phyloP scores from a whole-genome alignment of 2,329 filamentous ascomycete genomes.

The Xylariaceae sp. region DNA sequence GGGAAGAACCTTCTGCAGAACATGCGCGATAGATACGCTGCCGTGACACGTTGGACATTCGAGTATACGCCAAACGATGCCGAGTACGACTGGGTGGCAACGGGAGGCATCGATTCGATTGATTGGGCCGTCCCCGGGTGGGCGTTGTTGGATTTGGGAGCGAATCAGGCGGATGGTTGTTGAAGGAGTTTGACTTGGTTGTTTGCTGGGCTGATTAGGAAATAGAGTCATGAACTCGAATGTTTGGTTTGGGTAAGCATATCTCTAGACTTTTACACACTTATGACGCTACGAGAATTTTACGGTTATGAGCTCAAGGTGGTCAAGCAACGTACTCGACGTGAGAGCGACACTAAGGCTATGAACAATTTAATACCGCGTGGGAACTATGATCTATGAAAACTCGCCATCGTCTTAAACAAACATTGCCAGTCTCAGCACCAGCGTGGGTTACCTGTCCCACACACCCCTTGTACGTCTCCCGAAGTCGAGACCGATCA shows the following conservation, averaged over 20 bases:
- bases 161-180: not conserved
- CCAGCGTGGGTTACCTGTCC: too few relatives aligned
- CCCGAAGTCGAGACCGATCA: not conserved
- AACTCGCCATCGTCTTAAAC: not conserved
- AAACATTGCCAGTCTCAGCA: too few relatives aligned
- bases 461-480: not conserved
- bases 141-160: conserved; percentile 1
- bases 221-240: too few relatives aligned
- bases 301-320: not conserved
- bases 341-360: not conserved
- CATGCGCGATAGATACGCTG: not conserved
- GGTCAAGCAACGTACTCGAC: not conserved
- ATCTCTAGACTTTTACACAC: too few relatives aligned
- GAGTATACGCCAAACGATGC: conserved; percentile 10
- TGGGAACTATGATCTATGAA: not conserved
- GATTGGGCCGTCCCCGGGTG: not conserved
- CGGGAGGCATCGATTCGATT: not conserved
- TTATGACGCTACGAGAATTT: too few relatives aligned
- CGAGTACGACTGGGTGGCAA: conserved; percentile 10
- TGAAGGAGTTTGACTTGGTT: not conserved
- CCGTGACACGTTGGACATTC: conserved; percentile 11
- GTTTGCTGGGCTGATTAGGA: not conserved
- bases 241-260: too few relatives aligned
- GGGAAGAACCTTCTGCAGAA: not conserved
- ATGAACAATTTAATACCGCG: not conserved